phyloP scores from a whole-genome alignment of 371 early-diverging fungal genomes.

The Funneliformis caledonium region DNA sequence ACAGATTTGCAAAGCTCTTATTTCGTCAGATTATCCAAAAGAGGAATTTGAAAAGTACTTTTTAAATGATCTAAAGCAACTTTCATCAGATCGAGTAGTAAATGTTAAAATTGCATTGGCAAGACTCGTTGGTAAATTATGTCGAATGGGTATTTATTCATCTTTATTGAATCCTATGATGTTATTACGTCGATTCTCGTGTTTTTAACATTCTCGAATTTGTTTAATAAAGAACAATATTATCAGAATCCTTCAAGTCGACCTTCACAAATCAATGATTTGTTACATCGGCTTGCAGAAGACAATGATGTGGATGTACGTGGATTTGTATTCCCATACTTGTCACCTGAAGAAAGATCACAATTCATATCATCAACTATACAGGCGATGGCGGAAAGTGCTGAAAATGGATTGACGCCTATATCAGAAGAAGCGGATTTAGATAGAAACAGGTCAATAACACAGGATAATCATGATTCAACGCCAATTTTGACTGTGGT shows the following conservation, averaged over 20 bases:
- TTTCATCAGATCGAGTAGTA: constrained; percentile 20
- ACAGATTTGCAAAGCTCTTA: constrained; percentile 28
- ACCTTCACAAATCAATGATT: neutral
- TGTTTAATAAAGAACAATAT: constrained; percentile 17
- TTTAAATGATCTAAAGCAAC: constrained; percentile 1
- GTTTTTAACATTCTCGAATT: neutral
- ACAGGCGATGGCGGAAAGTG: neutral
- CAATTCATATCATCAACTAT: neutral
- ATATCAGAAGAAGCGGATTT: neutral
- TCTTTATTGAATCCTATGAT: neutral
- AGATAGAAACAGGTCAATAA: neutral
- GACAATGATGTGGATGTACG: constrained; percentile 31
- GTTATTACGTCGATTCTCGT: neutral
- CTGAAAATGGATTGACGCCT: neutral
- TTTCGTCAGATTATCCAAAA: constrained; percentile 21
- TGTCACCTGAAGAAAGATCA: constrained; percentile 33
- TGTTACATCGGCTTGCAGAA: constrained; percentile 22
- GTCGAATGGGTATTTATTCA: constrained; percentile 14
- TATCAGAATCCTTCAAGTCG: constrained; percentile 23
- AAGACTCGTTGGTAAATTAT: constrained; percentile 24
- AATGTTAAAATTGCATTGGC: constrained; percentile 38
- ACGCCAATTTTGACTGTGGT: neutral
- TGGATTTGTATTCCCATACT: constrained; percentile 12
- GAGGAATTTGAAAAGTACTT: constrained; percentile 26
- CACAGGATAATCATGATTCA: neutral